These are phyloP conservation scores for Pseudocercospora eumusae DNA, from an alignment of 2,329 filamentous ascomycete species.

Conservation along the genomic window DNA sequence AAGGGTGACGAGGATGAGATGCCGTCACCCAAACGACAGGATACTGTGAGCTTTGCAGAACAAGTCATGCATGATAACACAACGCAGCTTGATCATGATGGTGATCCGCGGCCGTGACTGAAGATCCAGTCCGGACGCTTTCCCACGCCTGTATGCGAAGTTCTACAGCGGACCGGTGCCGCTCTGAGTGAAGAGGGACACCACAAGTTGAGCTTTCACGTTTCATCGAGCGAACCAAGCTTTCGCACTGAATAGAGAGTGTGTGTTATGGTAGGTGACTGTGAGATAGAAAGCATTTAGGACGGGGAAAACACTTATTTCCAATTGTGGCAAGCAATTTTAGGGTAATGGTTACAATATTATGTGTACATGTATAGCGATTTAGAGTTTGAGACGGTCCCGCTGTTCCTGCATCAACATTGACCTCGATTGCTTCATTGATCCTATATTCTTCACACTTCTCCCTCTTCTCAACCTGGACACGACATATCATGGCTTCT, in stretches of 20 bases:
- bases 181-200: not conserved
- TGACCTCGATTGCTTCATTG: not conserved
- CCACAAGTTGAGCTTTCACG: not conserved
- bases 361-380: not conserved
- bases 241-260: not conserved
- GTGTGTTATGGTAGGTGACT: too few relatives aligned
- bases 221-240: not conserved
- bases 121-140: not conserved
- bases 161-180: conserved; percentile 1
- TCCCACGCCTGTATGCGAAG: not conserved
- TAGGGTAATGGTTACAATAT: not conserved
- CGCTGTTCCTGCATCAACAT: not conserved
- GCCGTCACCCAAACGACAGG: conserved; percentile 19
- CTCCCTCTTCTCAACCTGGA: not conserved
- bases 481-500: conserved; percentile 30
- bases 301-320: not conserved
- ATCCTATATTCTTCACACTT: not conserved
- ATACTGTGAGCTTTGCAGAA: conserved; percentile 22
- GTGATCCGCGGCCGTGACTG: not conserved
- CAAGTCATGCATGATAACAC: conserved; percentile 28
- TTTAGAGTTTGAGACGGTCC: not conserved
- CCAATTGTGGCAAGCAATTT: not conserved
- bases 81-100: conserved; percentile 25
- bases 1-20: conserved; percentile 19
- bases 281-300: not conserved